Evolutionary conservation across 768 basidiomycete genomes (phyloP).

Genomic region (Leccinum boreale): DNA sequence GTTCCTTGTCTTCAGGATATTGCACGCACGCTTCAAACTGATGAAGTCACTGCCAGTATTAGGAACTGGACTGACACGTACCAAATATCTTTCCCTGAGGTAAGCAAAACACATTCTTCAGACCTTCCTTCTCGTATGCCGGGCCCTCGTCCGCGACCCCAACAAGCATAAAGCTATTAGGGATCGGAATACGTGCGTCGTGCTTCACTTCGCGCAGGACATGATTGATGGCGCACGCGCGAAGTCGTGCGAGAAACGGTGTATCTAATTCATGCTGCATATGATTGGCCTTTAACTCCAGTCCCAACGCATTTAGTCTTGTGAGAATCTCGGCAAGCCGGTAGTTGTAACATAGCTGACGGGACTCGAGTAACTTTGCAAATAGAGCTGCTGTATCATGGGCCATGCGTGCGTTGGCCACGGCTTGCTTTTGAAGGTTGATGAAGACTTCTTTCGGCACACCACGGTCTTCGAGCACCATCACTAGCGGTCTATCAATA

Average conservation of each 20-base stretch:
- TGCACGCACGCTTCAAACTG: slow-evolving; percentile 54
- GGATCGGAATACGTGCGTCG: slow-evolving; percentile 68
- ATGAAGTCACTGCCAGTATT: background rate
- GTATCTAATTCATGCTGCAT: slow-evolving; percentile 42
- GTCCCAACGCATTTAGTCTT: slow-evolving; percentile 43
- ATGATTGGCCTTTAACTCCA: slow-evolving; percentile 43
- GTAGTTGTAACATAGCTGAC: slow-evolving; percentile 47
- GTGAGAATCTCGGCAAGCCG: slow-evolving; percentile 50
- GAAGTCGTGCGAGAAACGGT: slow-evolving; percentile 54
- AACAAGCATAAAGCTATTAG: slow-evolving; percentile 64
- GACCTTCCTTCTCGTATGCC: slow-evolving; percentile 50
- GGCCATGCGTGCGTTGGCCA: slow-evolving; percentile 56
- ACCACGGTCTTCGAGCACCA: slow-evolving; percentile 75
- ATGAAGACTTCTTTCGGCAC: slow-evolving; percentile 57
- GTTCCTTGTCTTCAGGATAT: slow-evolving; percentile 43
- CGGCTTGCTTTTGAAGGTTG: slow-evolving; percentile 56
- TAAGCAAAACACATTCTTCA: slow-evolving; percentile 52
- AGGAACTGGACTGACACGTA: slow-evolving; percentile 28
- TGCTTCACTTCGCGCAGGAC: slow-evolving; percentile 75
- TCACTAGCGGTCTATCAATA: slow-evolving; percentile 58
- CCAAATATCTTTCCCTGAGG: slow-evolving; percentile 64
- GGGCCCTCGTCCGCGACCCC: slow-evolving; percentile 84
- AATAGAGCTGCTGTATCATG: slow-evolving; percentile 53
- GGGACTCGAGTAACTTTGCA: slow-evolving; percentile 43
- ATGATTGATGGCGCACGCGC: slow-evolving; percentile 60